Base-by-base conservation (phyloP, 306 rosid genomes). In the Begonia fuchsioides region DNA sequence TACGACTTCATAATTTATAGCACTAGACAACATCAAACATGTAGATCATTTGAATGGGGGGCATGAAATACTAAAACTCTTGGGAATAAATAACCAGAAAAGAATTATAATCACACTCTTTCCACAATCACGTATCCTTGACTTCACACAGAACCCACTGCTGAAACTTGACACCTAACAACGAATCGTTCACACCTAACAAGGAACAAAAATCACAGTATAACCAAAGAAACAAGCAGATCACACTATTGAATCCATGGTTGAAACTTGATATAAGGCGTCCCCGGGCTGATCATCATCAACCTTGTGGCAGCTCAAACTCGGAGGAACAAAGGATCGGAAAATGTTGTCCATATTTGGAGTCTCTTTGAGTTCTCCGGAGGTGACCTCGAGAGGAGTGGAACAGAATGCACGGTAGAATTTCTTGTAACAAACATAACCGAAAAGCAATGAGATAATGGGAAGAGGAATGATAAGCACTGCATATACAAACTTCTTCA, bases 281-380 rank as follows among this genome's bases (percentile, higher is more conserved):
- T 92, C 96, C 59, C 82, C 93, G 17, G 58, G 72, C 12, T 58
- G 75, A 17, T 92, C 87, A 19, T 75, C 86, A 0, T 82, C 94
- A 3, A 51, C 26, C 73, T 77, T 85, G 43, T 82, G 93, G 17
- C 76, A 63, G 59, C 69, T 72, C 86, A 92, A 72, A 72, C 98
- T 77, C 32, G 57, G 76, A 5, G 88, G 94, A 67, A 92, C 49
- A 65, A 66, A 92, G 46, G 93, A 51, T 65, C 76, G 75, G 53
- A 60, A 85, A 35, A 92, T 44, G 49, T 46, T 71, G 16, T 79
- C 98, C 93, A 81, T 63, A 69, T 77, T 73, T 5, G 96, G 96
- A 52, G 39, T 32, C 18, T 79, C 86, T 64, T 92, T 82, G 3
- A 66, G 51, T 8, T 56, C 55, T 7, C 38, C 58, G 11, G 72